Evolutionary conservation across 2,329 filamentous ascomycete species (phyloP).

Genomic region (Akanthomyces lecanii): DNA sequence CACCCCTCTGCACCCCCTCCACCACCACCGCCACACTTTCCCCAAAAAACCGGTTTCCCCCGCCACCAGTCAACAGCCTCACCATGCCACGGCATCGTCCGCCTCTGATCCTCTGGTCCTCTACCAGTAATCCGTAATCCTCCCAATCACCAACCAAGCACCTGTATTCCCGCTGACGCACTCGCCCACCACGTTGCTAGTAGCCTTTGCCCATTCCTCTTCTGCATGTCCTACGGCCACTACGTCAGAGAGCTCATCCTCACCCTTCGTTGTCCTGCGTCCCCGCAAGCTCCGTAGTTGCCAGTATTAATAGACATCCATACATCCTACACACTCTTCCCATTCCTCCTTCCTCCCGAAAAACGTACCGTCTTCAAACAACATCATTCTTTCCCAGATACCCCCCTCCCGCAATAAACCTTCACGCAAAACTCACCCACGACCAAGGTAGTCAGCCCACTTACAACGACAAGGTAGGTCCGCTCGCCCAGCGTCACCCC

Average conservation of each 20-base stretch:
- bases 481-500: not conserved
- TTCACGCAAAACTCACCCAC: not conserved
- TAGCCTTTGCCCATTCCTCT: not conserved
- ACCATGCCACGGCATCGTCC: not conserved
- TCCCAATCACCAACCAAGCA: not conserved
- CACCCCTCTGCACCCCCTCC: not conserved
- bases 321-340: not conserved
- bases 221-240: constrained; percentile 1
- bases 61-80: constrained; percentile 4
- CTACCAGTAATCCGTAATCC: no score
- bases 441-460: not conserved
- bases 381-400: not conserved
- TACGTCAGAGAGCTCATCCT: constrained; percentile 11
- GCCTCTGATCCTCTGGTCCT: not conserved
- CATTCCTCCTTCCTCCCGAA: not conserved
- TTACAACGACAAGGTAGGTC: not conserved
- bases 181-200: not conserved
- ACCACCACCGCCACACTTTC: not conserved
- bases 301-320: constrained; percentile 13
- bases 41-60: constrained; percentile 14
- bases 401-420: not conserved
- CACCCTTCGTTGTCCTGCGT: not conserved
- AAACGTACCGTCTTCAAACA: not conserved
- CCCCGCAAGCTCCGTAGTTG: not conserved
- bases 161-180: not conserved